Percentiles rank a stretch among this genome's conserved stretches.
Evolutionary conservation across 169 alveolate species (phyloP).

Genomic region (Eimeria maxima): DNA sequence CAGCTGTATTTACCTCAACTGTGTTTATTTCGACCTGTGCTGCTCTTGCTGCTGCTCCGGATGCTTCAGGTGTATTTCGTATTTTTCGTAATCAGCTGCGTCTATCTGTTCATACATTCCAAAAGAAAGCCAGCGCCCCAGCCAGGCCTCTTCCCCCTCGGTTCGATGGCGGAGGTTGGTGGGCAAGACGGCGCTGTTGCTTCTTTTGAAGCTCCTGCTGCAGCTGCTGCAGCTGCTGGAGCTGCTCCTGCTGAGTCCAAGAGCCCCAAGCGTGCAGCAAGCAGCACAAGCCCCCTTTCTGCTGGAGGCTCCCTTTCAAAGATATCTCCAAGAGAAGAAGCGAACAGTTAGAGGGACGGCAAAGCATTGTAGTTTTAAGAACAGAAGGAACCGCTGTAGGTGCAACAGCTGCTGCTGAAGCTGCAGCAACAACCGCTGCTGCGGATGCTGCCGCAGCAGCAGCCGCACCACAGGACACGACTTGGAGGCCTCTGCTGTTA

Average conservation of each 20-base stretch:
- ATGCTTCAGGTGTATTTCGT: conserved; percentile 58
- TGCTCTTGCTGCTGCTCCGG: conserved; percentile 24
- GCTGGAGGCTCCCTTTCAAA: conserved; percentile 32
- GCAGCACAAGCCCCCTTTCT: conserved; percentile 38
- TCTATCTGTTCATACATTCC: conserved; percentile 65
- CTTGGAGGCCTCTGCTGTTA: not conserved
- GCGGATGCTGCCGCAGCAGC: conserved; percentile 14
- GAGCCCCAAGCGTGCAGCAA: conserved; percentile 27
- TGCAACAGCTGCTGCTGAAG: not conserved
- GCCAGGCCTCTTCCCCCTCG: conserved; percentile 55
- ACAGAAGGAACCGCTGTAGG: conserved; percentile 2
- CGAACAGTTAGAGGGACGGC: not conserved
- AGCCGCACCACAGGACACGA: not conserved
- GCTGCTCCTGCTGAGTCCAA: not conserved
- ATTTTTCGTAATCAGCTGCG: conserved; percentile 66
- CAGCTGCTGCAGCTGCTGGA: conserved; percentile 64
- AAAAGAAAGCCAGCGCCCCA: conserved; percentile 47
- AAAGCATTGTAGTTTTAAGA: not conserved
- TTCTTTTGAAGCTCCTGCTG: not conserved
- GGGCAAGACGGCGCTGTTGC: not conserved
- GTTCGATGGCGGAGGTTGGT: conserved; percentile 70
- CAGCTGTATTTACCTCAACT: not conserved
- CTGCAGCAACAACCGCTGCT: not conserved
- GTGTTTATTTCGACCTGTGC: not conserved
- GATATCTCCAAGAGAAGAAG: not conserved